These are phyloP conservation scores for Microglena sp. DNA, from an alignment of 139 green algal genomes.

Conservation along the genomic window DNA sequence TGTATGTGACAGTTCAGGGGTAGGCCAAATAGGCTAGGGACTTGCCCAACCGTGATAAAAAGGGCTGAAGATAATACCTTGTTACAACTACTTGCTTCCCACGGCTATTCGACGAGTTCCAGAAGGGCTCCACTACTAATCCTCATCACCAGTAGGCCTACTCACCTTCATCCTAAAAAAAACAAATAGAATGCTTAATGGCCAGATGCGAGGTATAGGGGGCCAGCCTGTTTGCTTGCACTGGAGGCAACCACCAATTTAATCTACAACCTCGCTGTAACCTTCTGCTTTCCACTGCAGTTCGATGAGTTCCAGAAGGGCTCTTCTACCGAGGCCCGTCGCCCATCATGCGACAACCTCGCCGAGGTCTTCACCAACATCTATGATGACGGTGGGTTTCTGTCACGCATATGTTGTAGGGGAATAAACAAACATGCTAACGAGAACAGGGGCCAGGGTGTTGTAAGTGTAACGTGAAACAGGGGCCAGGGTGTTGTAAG, in stretches of 20 bases:
- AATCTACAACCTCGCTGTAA: background rate
- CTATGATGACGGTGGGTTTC: conserved; percentile 8
- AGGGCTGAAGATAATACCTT: background rate
- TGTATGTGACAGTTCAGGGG: background rate
- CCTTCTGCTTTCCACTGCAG: background rate
- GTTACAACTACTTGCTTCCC: background rate
- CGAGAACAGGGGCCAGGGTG: no score
- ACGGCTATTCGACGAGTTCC: conserved; percentile 19
- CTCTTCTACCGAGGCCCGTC: conserved; percentile 4
- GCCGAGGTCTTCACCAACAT: conserved; percentile 86
- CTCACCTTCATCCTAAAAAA: conserved; percentile 17
- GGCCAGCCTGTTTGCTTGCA: no score
- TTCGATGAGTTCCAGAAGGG: conserved; percentile 14
- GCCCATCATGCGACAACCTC: conserved; percentile 45
- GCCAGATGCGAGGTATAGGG: no score
- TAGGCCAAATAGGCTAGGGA: background rate
- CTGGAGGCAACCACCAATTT: no score
- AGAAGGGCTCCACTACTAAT: background rate
- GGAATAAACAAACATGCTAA: no score
- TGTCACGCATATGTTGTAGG: no score
- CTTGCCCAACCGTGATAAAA: background rate
- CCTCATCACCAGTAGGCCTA: background rate
- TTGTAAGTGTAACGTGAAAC: no score
- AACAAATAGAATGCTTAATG: background rate
- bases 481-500: no score